These are phyloP conservation scores for Stagonosporopsis vannaccii DNA, from an alignment of 2,329 filamentous ascomycete species.

Conservation along the genomic window DNA sequence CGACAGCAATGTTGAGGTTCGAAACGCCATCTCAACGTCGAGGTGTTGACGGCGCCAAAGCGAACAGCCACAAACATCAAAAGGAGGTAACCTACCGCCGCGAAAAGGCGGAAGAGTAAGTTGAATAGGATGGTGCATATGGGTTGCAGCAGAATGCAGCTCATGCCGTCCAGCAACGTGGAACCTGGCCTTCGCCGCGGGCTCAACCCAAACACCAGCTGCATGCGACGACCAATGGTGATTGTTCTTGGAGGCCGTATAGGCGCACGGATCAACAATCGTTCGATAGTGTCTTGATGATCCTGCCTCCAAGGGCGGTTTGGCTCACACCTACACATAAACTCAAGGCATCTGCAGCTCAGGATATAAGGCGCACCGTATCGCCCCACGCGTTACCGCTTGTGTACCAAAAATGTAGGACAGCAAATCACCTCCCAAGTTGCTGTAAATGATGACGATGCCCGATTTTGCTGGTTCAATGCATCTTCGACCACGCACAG, in stretches of 20 bases:
- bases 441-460: neutral
- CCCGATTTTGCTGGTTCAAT: neutral
- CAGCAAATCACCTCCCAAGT: neutral
- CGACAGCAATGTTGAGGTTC: neutral
- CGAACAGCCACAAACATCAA: neutral
- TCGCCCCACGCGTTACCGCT: neutral
- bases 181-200: neutral
- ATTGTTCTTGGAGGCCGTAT: neutral
- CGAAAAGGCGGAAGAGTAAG: slow-evolving; percentile 1
- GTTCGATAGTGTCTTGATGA: neutral
- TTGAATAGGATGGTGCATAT: neutral
- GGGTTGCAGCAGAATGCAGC: neutral
- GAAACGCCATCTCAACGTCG: neutral
- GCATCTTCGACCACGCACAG: neutral
- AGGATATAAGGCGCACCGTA: neutral
- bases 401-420: neutral
- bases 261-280: neutral
- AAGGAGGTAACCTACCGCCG: slow-evolving; percentile 1
- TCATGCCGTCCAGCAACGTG: neutral
- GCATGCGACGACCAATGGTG: neutral
- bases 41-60: neutral
- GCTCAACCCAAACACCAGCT: neutral
- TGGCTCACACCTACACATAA: neutral
- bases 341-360: neutral
- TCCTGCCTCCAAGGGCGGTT: neutral